These are phyloP conservation scores for Cordyceps cicadae DNA, from an alignment of 2,329 filamentous ascomycete genomes.

Conservation along the genomic window DNA sequence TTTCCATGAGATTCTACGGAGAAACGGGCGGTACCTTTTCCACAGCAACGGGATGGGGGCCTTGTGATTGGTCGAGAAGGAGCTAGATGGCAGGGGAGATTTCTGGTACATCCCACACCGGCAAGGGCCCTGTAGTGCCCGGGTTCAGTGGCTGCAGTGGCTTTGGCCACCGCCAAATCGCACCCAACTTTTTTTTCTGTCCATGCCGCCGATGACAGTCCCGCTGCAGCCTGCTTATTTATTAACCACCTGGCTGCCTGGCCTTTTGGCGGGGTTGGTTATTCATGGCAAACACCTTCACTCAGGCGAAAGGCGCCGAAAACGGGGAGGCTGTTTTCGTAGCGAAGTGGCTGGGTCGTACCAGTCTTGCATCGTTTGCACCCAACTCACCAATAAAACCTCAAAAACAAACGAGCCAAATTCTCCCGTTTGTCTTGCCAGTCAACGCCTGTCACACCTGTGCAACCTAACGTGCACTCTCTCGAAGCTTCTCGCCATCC, in stretches of 20 bases:
- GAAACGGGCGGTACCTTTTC: constrained; percentile 22
- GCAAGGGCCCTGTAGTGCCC: neutral
- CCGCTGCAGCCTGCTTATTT: neutral
- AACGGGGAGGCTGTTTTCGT: constrained; percentile 2
- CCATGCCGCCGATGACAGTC: neutral
- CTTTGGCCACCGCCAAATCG: neutral
- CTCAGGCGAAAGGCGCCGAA: neutral
- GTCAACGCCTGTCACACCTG: neutral
- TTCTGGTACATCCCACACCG: constrained; percentile 6
- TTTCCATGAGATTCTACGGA: constrained; percentile 38
- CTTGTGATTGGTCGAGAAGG: constrained; percentile 14
- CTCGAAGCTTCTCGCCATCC: constrained; percentile 4
- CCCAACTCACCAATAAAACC: neutral
- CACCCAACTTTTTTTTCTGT: neutral
- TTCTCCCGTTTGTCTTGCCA: neutral
- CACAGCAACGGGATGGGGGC: constrained; percentile 16
- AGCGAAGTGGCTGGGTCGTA: neutral
- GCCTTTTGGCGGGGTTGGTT: neutral
- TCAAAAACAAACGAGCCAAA: neutral
- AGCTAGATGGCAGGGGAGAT: constrained; percentile 2
- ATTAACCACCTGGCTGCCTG: too few relatives aligned
- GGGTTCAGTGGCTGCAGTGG: neutral
- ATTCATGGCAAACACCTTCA: neutral
- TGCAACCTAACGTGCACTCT: neutral
- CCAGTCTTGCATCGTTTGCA: too few relatives aligned